These are phyloP conservation scores for Diaporthe batatas DNA, from an alignment of 2,329 filamentous ascomycete genomes.

Conservation along the genomic window DNA sequence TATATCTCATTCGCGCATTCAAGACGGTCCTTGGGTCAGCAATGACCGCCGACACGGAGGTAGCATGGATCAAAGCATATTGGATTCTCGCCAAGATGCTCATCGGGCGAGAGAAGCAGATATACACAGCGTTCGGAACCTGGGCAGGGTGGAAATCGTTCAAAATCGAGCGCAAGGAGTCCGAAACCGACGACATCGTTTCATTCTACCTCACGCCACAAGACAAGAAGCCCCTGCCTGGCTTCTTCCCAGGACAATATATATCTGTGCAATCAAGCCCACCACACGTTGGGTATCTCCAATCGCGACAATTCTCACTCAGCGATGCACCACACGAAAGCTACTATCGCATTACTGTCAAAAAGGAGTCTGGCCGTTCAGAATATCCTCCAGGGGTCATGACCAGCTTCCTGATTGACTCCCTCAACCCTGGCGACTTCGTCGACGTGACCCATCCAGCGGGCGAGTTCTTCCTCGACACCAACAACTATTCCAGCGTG, in stretches of 20 bases:
- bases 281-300: slow-evolving; percentile 68
- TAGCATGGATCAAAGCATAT: slow-evolving; percentile 80
- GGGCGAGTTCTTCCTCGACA: slow-evolving; percentile 71
- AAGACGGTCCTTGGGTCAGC: slow-evolving; percentile 74
- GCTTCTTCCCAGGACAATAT: slow-evolving; percentile 79
- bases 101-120: slow-evolving; percentile 73
- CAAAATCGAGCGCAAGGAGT: slow-evolving; percentile 72
- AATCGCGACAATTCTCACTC: slow-evolving; percentile 80
- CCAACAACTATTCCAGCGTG: slow-evolving; percentile 53
- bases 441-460: slow-evolving; percentile 76
- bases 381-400: slow-evolving; percentile 65
- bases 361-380: slow-evolving; percentile 68
- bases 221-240: slow-evolving; percentile 71
- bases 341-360: slow-evolving; percentile 79
- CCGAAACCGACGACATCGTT: slow-evolving; percentile 76
- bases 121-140: slow-evolving; percentile 71
- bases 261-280: slow-evolving; percentile 73
- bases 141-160: slow-evolving; percentile 80
- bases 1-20: slow-evolving; percentile 77
- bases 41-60: slow-evolving; percentile 73
- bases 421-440: slow-evolving; percentile 70
- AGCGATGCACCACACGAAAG: slow-evolving; percentile 72
- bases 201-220: slow-evolving; percentile 78
- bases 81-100: slow-evolving; percentile 80
- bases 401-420: slow-evolving; percentile 77